Base-by-base conservation (phyloP, 176 grass and related monocot genomes). In the Thinopyrum elongatum region DNA sequence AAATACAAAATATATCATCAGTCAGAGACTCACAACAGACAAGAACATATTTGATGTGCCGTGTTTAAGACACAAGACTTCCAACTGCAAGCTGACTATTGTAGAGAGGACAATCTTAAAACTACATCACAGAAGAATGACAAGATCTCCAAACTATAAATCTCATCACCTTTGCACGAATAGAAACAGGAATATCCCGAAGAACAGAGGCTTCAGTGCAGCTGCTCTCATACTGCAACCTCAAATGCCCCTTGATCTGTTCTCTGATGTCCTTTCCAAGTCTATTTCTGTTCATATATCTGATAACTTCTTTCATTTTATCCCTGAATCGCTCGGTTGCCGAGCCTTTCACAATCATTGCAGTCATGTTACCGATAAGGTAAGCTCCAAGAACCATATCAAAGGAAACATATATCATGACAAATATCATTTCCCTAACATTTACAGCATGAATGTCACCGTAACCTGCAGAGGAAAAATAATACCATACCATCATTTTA, bases 331-430 rank as follows among this genome's bases (percentile, higher is more conserved):
- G 86, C 80, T 97, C 97, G 0, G 97, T 99, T 80, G 83, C 93
- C 4, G 97, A 99, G 72, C 97, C 97, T 93, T 99, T 99, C 26
- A 99, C 97, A 35, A 99, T 99, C 30, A 99, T 80, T 4, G 97
- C 97, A 80, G 97, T 99, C 94, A 96, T 94, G 82, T 94, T 99
- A 87, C 97, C 97, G 26, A 99, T 94, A 53, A 99, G 94, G 80
- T 99, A 99, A 66, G 97, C 97, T 80, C 97, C 92, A 59, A 99
- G 90, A 90, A 99, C 92, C 97, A 99, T 99, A 86, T 99, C 97
- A 83, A 96, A 99, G 69, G 97, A 99, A 55, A 99, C 97, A 88
- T 92, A 99, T 65, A 99, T 94, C 97, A 99, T 99, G 69, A 99
- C 59, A 85, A 99, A 99, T 84, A 99, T 89, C 97, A 99, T 99